phyloP scores from a whole-genome alignment of 2,329 filamentous ascomycete species.

The Whalleya microplaca region DNA sequence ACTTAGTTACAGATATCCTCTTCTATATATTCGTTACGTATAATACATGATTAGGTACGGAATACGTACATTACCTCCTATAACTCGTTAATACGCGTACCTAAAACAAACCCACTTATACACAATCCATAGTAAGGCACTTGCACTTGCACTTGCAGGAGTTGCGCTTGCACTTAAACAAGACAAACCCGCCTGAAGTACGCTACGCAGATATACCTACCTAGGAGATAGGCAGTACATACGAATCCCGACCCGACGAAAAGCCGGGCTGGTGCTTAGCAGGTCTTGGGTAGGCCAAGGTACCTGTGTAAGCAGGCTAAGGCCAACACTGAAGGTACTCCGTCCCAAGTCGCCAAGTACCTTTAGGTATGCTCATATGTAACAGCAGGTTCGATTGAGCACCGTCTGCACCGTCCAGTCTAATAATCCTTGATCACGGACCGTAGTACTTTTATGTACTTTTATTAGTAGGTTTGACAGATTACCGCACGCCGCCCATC shows the following conservation, averaged over 20 bases:
- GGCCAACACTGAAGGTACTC: background rate
- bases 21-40: no score
- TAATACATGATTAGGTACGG: background rate
- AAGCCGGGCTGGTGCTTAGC: conserved; percentile 20
- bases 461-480: conserved; percentile 14
- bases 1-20: no score
- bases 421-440: conserved; percentile 20
- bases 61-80: background rate
- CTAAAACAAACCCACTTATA: background rate
- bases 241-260: conserved; percentile 20
- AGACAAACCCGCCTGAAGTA: no score
- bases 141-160: background rate
- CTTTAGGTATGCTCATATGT: no score
- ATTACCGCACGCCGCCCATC: conserved; percentile 23
- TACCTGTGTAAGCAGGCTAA: background rate
- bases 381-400: background rate
- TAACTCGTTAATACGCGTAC: background rate
- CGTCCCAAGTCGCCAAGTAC: no score
- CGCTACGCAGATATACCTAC: no score
- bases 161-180: no score
- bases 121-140: background rate
- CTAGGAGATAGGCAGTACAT: no score
- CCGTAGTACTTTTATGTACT: no score
- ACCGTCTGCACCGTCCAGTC: conserved; percentile 1
- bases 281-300: no score